Base-by-base conservation (phyloP, 2,329 filamentous ascomycete species). In the Arthrobotrys conoides region DNA sequence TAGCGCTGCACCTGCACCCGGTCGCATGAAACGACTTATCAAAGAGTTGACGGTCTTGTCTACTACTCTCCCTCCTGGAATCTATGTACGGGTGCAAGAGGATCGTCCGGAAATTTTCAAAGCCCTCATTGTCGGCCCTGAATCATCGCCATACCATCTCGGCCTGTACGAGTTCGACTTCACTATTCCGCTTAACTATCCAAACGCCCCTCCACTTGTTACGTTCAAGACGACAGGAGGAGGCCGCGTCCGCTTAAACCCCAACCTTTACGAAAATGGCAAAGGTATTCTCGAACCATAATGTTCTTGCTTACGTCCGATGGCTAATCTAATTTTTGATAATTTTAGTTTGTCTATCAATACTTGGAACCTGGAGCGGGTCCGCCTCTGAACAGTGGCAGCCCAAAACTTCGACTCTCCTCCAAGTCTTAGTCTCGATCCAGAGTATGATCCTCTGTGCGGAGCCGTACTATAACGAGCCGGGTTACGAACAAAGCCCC, bases 391-490 rank as follows among this genome's bases (percentile, higher is more conserved):
- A 85, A 77, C 80, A 82, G 9, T 88, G 88, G 88, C 82, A 84
- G 12, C 83, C 85, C 1, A 81, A 82, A 9, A 83, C 84, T 41
- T 88, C 87, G 4, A 88, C 87, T 2, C 82, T 89, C 1, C 83
- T 88, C 3, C 87, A 88, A 79, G 83, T 89, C 5, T 83, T 88
- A 10, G 85, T 89, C n/a, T 88, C 87, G 30, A 87, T 90, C 65
- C 88, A 90, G 80, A 85, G 85, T 33, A 88, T 90, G 88, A 86
- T 90, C 20, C 85, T 90, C 59, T 88, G 86, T 79, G 86, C 87
- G 16, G 80, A 88, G 61, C 88, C 88, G 0, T 87, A 84, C 82
- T 87, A 86, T 84, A 90, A 89, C 81, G 88, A 90, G 82, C 88
- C 88, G 0, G 86, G 85, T 1, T 68, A 67, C 18, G 49, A 77